Percentiles rank a stretch among this genome's conserved stretches.
These are phyloP conservation scores for Roridomyces roridus DNA, from an alignment of 768 basidiomycete species.

Conservation along the genomic window DNA sequence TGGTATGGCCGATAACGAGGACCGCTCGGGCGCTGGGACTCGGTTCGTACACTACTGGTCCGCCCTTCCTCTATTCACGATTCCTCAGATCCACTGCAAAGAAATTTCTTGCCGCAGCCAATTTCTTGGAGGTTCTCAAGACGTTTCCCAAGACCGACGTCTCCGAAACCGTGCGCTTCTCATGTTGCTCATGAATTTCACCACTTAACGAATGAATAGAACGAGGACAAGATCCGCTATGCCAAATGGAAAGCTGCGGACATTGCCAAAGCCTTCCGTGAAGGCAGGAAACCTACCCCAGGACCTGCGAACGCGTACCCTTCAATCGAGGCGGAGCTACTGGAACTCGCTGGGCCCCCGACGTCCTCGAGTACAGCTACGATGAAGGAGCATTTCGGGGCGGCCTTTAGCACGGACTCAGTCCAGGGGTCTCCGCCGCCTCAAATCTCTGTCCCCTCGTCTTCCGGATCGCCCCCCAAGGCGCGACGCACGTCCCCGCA, in stretches of 20 bases:
- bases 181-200: not conserved
- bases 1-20: conserved; percentile 87
- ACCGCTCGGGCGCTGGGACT: conserved; percentile 76
- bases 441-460: conserved; percentile 19
- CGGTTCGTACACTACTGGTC: conserved; percentile 53
- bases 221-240: conserved; percentile 89
- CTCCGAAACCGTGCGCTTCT: conserved; percentile 59
- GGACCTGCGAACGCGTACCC: conserved; percentile 69
- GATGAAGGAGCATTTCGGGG: not conserved
- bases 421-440: conserved; percentile 31
- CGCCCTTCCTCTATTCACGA: conserved; percentile 12
- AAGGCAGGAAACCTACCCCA: conserved; percentile 82
- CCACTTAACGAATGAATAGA: conserved; percentile 46
- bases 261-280: conserved; percentile 93
- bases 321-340: conserved; percentile 32
- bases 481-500: conserved; percentile 37
- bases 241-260: conserved; percentile 98
- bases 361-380: conserved; percentile 15
- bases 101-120: conserved; percentile 93
- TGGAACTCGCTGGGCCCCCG: conserved; percentile 4
- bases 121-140: conserved; percentile 90
- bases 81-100: conserved; percentile 79
- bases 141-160: conserved; percentile 69
- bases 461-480: conserved; percentile 29
- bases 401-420: conserved; percentile 14